Conservation (phyloP, 306 rosid species). For the Boehmeria nivea region DNA sequence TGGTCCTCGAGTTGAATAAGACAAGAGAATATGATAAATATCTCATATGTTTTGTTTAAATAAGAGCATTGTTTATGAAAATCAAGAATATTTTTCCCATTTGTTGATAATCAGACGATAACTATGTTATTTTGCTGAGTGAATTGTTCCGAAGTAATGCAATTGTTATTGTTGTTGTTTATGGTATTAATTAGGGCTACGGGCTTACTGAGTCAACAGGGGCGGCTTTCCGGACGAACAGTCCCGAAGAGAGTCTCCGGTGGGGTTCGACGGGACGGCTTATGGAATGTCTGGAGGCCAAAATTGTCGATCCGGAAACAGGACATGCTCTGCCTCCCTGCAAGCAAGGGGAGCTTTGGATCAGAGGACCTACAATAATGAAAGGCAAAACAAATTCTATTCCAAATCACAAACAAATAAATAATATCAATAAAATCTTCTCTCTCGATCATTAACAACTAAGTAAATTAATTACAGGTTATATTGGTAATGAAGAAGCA, state of each 20-base stretch:
- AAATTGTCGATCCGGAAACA: conserved; percentile 38
- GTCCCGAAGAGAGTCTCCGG: conserved; percentile 19
- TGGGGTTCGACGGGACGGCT: conserved; percentile 43
- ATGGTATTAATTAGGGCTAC: conserved; percentile 43
- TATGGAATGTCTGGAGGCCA: conserved; percentile 27
- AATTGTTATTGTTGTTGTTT: not conserved
- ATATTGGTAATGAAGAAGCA: conserved; percentile 38
- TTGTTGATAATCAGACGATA: no score
- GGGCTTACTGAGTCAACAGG: conserved; percentile 51
- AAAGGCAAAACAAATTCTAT: conserved; percentile 28
- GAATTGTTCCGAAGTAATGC: no score
- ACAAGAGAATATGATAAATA: no score
- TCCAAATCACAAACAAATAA: not conserved
- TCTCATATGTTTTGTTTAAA: no score
- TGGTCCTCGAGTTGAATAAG: no score
- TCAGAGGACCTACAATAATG: conserved; percentile 48
- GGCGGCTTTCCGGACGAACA: conserved; percentile 9
- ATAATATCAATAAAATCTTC: not conserved
- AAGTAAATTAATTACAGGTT: conserved; percentile 25
- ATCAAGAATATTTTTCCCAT: no score
- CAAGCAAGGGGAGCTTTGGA: conserved; percentile 50
- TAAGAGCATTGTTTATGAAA: no score
- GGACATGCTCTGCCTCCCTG: conserved; percentile 38
- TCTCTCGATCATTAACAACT: not conserved
- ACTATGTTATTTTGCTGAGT: no score